Conservation (phyloP, 2,329 filamentous ascomycete genomes). For the Trichoderma endophyticum region DNA sequence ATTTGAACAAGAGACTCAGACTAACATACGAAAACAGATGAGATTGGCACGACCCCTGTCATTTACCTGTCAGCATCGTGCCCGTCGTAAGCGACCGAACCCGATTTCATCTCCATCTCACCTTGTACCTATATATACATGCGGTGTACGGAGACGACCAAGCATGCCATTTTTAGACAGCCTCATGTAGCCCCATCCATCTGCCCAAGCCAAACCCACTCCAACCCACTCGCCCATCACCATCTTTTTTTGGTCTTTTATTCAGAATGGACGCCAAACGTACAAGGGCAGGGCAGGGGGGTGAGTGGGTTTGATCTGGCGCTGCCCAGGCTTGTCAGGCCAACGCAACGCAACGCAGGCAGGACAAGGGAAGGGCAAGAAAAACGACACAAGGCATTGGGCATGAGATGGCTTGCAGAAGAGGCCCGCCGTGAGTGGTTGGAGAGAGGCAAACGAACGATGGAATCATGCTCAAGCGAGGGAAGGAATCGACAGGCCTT, state of each 20-base stretch:
- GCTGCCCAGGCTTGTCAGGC: background rate
- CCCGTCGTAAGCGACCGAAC: background rate
- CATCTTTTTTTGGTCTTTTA: background rate
- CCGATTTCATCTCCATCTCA: background rate
- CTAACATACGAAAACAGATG: background rate
- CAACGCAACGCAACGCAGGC: background rate
- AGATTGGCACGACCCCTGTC: background rate
- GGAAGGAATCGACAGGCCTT: background rate
- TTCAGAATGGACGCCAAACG: background rate
- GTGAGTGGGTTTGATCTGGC: background rate
- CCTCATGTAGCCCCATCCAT: background rate
- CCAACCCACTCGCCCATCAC: constrained; percentile 6
- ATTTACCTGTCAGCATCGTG: background rate
- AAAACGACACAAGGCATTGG: background rate
- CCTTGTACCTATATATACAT: background rate
- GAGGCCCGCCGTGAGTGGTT: background rate
- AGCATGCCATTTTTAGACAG: constrained; percentile 12
- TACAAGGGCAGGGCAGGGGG: background rate
- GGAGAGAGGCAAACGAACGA: background rate
- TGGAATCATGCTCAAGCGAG: background rate
- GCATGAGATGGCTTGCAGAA: background rate
- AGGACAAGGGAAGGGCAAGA: background rate
- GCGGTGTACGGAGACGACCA: background rate
- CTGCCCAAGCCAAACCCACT: background rate
- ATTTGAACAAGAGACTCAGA: background rate